A percentile compares a stretch with the other conserved stretches of the same genome.
These are phyloP conservation scores for Phanerochaete carnosa DNA, from an alignment of 768 basidiomycete species.

Conservation along the genomic window DNA sequence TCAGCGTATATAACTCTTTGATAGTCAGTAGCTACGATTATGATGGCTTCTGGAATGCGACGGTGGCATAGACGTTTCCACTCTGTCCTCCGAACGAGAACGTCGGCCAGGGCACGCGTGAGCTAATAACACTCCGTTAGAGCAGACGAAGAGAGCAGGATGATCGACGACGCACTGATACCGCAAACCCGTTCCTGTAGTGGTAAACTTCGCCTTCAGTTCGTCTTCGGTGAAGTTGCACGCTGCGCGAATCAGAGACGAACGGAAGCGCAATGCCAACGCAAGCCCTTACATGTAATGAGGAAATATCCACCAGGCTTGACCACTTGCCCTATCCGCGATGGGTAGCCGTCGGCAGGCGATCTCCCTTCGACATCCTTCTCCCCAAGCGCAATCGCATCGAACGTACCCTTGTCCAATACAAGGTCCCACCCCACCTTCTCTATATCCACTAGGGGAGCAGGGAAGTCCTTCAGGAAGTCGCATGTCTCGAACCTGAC, in stretches of 20 bases:
- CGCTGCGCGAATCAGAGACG: constrained; percentile 25
- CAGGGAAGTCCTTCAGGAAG: constrained; percentile 58
- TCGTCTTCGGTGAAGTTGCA: constrained; percentile 88
- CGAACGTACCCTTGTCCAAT: constrained; percentile 87
- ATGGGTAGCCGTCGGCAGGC: constrained; percentile 59
- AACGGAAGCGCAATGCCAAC: neutral
- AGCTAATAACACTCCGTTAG: constrained; percentile 40
- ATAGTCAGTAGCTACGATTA: neutral
- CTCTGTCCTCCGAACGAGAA: constrained; percentile 77
- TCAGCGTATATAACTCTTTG: neutral
- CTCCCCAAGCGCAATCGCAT: constrained; percentile 73
- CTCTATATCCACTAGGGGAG: constrained; percentile 19
- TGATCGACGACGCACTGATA: constrained; percentile 51
- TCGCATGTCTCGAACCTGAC: constrained; percentile 60
- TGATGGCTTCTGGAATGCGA: constrained; percentile 59
- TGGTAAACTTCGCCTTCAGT: constrained; percentile 50
- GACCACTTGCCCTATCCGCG: constrained; percentile 50
- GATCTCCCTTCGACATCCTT: constrained; percentile 51
- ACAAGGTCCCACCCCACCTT: constrained; percentile 61
- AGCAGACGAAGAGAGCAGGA: neutral
- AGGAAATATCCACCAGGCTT: constrained; percentile 69
- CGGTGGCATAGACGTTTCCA: constrained; percentile 66
- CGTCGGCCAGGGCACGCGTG: constrained; percentile 66
- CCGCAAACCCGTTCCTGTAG: constrained; percentile 42
- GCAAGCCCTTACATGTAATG: constrained; percentile 64